Evolutionary conservation across 1,139 yeast species (phyloP), one percentile per base, ranked within the genome.

Genomic region (Hemisphaericaspora xylanilytica): DNA sequence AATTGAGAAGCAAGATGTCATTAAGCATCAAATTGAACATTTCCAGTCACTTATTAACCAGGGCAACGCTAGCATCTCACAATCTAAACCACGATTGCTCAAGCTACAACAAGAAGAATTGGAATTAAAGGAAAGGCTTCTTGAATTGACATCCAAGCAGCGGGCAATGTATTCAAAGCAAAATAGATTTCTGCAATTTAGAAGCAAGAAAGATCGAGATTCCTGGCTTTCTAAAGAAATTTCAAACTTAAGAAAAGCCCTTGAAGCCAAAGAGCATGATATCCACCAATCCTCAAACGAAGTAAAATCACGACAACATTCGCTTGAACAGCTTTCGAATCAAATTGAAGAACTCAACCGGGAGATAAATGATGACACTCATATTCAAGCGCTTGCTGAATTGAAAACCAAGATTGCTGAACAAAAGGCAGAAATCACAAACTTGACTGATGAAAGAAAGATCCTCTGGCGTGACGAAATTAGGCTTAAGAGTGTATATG

Each of bases 391-490:
- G 6, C 43, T 60, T 5, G 46, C 52, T 3, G 54, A 52, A 5
- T 51, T 75, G 17, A 63, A 61, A 32, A 65, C 62, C 22, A 50
- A 65, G 4, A 60, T 76, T n/a, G 56, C 56, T 5, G 53, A 53
- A 0, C 48, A 74, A 22, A 80, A 73, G 50, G 42, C 55, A 6
- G 53, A 66, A 18, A 68, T 78, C 20, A 59, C 65, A n/a, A 61
- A 55, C 4, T 65, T 79, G 22, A 70, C 77, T 12, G 96, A 90
- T 53, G 70, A 76, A 44, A 74, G 95, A 49, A 87, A 86, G 53
- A 63, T 63, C 11, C 61, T 83, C 12, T 88, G 96, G 96, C 78
- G 96, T 55, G 81, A 82, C 26, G 95, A 87, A 53, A 79, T 85
- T 40, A 78, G 77, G 47, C 59, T 74, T 27, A 77, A 75, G 45